These are phyloP conservation scores for Spiraea crenata DNA, from an alignment of 331 rosid genomes.

Conservation along the genomic window DNA sequence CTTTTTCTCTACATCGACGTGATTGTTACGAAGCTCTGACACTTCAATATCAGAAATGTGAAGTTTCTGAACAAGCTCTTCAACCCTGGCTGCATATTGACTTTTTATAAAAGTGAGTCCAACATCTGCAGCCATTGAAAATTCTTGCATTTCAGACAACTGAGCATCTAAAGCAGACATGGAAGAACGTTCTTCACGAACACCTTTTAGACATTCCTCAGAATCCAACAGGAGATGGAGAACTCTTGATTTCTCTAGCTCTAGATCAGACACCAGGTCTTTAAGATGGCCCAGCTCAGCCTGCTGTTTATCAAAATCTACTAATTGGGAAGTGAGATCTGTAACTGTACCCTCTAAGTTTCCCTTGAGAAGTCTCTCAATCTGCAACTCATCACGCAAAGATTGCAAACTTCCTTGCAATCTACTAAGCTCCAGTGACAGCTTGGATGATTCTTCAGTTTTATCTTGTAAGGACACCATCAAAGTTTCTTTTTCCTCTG, in stretches of 20 bases:
- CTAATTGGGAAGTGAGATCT: constrained; percentile 56
- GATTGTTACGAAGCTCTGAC: constrained; percentile 43
- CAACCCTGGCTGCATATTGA: constrained; percentile 56
- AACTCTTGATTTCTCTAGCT: constrained; percentile 68
- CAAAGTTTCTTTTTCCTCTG: constrained; percentile 55
- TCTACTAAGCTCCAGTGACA: constrained; percentile 49
- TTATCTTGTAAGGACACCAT: constrained; percentile 49
- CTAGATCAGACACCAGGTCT: constrained; percentile 51
- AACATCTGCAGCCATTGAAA: constrained; percentile 61
- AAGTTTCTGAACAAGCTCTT: constrained; percentile 53
- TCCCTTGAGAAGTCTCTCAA: constrained; percentile 50
- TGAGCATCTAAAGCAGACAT: constrained; percentile 51
- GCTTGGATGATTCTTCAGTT: constrained; percentile 56
- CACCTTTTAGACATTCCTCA: constrained; percentile 48
- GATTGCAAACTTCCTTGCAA: constrained; percentile 46
- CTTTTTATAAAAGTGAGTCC: constrained; percentile 45
- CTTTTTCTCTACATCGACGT: constrained; percentile 49
- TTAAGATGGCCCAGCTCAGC: constrained; percentile 60
- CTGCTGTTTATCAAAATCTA: constrained; percentile 51
- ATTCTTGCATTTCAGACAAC: constrained; percentile 61
- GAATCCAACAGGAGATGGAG: constrained; percentile 44
- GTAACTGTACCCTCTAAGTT: constrained; percentile 47
- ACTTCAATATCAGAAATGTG: constrained; percentile 44
- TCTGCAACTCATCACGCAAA: constrained; percentile 45
- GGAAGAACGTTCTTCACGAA: constrained; percentile 54